phyloP scores from a whole-genome alignment of 331 rosid genomes.

The Rhamnella rubrinervis region DNA sequence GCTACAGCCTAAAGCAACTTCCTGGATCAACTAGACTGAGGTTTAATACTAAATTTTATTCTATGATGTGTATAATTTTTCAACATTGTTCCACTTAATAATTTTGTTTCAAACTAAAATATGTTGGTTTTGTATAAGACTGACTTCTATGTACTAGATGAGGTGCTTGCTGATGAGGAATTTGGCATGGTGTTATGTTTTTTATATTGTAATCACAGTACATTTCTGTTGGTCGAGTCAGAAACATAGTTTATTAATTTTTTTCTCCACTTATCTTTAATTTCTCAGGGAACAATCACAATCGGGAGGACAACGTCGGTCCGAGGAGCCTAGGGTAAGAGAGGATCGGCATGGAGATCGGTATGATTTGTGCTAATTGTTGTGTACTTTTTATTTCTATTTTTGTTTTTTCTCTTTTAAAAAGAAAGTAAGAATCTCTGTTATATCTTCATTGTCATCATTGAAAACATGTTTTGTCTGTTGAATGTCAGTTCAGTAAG shows the following conservation, averaged over 20 bases:
- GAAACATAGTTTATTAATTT: neutral
- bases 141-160: neutral
- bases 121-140: neutral
- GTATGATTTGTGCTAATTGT: constrained; percentile 37
- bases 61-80: too few relatives aligned
- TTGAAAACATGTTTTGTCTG: neutral
- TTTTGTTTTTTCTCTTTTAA: neutral
- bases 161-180: neutral
- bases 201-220: neutral
- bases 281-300: constrained; percentile 74
- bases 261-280: constrained; percentile 1
- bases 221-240: too few relatives aligned
- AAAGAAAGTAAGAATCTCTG: too few relatives aligned
- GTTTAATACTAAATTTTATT: too few relatives aligned
- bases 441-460: too few relatives aligned
- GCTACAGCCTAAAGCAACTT: neutral
- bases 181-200: too few relatives aligned
- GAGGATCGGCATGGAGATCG: constrained; percentile 71
- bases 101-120: neutral
- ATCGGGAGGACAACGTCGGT: constrained; percentile 62
- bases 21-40: too few relatives aligned
- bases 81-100: too few relatives aligned
- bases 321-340: constrained; percentile 85
- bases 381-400: neutral
- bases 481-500: neutral